Evolutionary conservation across 108 stramenopile species (phyloP).

Genomic region (Nitzschia putrida): DNA sequence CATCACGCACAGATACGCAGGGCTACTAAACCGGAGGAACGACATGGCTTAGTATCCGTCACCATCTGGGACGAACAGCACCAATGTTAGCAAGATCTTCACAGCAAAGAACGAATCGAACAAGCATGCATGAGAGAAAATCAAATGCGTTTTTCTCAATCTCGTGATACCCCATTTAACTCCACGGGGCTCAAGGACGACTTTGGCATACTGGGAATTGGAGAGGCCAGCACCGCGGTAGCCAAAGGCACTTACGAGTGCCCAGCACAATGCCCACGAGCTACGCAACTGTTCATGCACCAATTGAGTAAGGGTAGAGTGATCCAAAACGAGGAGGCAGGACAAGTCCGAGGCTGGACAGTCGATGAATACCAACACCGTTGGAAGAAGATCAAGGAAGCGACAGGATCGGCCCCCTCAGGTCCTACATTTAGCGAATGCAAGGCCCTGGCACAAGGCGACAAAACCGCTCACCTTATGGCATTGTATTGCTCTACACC

Average conservation of each 20-base stretch:
- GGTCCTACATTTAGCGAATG: not conserved
- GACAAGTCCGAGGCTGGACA: not conserved
- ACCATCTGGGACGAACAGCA: not conserved
- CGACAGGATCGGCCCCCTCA: not conserved
- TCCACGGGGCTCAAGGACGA: not conserved
- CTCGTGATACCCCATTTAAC: not conserved
- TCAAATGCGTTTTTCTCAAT: conserved; percentile 1
- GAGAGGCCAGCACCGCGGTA: too few species aligned
- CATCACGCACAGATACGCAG: too few species aligned
- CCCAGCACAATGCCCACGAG: not conserved
- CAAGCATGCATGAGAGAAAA: not conserved
- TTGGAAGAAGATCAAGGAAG: not conserved
- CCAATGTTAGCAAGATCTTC: not conserved
- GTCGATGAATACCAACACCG: not conserved
- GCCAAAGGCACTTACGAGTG: too few species aligned
- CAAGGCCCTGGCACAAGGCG: not conserved
- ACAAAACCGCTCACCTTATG: not conserved
- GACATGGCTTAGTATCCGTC: not conserved
- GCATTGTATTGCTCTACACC: not conserved
- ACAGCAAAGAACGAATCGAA: conserved; percentile 2
- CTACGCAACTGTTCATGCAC: not conserved
- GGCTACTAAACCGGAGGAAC: too few species aligned
- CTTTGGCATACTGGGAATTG: not conserved
- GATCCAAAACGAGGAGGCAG: not conserved
- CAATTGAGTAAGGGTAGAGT: not conserved